Base-by-base conservation (phyloP, 768 basidiomycete genomes). In the Mycena maculata region DNA sequence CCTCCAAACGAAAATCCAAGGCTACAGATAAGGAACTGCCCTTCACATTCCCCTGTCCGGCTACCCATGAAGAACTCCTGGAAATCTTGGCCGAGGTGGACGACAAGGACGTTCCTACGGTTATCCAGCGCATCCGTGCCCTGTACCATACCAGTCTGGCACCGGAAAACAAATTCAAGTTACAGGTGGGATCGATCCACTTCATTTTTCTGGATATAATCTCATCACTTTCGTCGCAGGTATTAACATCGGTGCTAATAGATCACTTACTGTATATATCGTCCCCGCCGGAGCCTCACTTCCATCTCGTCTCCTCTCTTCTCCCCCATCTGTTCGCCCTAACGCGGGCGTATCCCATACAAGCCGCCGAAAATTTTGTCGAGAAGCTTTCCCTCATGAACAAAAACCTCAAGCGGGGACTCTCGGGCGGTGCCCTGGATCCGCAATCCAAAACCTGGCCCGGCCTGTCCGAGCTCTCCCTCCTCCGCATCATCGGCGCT, bases 121-220 rank as follows among this genome's bases (percentile, higher is more conserved):
- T 98, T 2, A 83, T 98, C 38, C 92, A 98, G 74, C 92, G 98
- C 47, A 96, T 99, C 49, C 88, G 96, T 13, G 86, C 94, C 1
- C 80, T 99, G 10, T 90, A 98, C 74, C 98, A 99, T 75, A 93
- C 96, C 1, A 97, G 94, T 74, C 82, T 99, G n/a, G 90, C 88
- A 1, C 88, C 91, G 22, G 95, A 93, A 22, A 99, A 99, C 82
- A 98, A 96, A 75, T 85, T 87, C 76, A 98, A 93, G 79, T 82
- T 99, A 23, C 94, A 97, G 88, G 96, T 94, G 68, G 55, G 84
- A 76, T 11, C 15, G 13, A 2, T 38, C 27, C 20, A 27, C 44
- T 31, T 30, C 38, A 33, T 42, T 27, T 30, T 4, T 33, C 22
- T 22, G 11, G 11, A 30, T 27, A 45, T n/a, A n/a, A n/a, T 18